phyloP scores from a whole-genome alignment of 441 rosid species.

The Breynia disticha region DNA sequence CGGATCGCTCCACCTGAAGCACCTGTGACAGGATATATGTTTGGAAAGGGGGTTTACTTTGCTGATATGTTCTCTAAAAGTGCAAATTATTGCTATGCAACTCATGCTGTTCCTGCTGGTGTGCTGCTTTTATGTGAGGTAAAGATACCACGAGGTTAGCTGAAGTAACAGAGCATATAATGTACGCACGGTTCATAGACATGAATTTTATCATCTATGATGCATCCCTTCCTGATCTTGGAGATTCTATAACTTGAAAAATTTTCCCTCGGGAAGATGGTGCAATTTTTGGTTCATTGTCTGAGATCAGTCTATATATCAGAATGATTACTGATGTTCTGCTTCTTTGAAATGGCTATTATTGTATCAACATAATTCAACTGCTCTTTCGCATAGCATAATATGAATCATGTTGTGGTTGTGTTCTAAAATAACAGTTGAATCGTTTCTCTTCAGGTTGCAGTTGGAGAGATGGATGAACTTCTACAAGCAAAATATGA shows the following conservation, averaged over 20 bases:
- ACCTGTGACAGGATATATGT: constrained; percentile 84
- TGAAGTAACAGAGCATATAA: background rate
- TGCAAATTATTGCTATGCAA: constrained; percentile 74
- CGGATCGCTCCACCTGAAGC: constrained; percentile 97
- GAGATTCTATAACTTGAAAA: background rate
- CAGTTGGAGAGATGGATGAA: constrained; percentile 86
- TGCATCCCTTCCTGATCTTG: background rate
- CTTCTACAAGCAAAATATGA: constrained; percentile 48
- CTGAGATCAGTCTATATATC: constrained; percentile 1
- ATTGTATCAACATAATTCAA: background rate
- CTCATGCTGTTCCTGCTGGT: constrained; percentile 35
- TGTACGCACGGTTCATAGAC: background rate
- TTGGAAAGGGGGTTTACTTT: constrained; percentile 95
- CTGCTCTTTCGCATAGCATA: background rate
- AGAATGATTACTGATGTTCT: too few species aligned
- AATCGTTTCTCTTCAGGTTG: constrained; percentile 43
- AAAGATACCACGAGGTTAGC: background rate
- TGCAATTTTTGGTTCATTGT: background rate
- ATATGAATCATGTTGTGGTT: background rate
- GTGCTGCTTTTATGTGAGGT: constrained; percentile 91
- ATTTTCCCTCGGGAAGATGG: background rate
- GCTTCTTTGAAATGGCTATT: too few species aligned
- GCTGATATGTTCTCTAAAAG: constrained; percentile 98
- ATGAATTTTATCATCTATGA: background rate
- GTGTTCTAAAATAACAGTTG: constrained; percentile 4